Evolutionary conservation across 2,329 filamentous ascomycete genomes (phyloP).

Genomic region (Myriosclerotinia scirpicola): DNA sequence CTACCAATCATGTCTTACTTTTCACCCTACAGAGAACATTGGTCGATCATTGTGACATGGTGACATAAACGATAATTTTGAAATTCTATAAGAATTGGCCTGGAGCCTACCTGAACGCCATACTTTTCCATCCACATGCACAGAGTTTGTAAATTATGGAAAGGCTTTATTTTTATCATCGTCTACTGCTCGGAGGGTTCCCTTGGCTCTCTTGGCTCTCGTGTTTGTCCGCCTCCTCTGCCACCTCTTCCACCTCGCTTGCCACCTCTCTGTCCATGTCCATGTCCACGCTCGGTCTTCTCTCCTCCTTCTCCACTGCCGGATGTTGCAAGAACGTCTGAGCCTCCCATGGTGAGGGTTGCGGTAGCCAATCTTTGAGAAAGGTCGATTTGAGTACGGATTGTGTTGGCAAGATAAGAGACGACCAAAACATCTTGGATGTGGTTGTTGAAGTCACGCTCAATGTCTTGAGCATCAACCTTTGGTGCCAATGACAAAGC

Average conservation of each 20-base stretch:
- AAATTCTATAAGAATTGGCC: slow-evolving; percentile 36
- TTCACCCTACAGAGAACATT: background rate
- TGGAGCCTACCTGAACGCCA: slow-evolving; percentile 50
- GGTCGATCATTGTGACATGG: slow-evolving; percentile 34
- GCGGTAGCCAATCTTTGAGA: slow-evolving; percentile 91
- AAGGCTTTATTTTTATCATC: slow-evolving; percentile 28
- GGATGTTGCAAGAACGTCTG: slow-evolving; percentile 42
- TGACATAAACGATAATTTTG: slow-evolving; percentile 20
- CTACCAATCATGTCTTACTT: background rate
- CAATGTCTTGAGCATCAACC: slow-evolving; percentile 85
- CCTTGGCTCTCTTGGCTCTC: slow-evolving; percentile 53
- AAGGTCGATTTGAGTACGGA: slow-evolving; percentile 97
- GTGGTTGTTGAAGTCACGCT: slow-evolving; percentile 99
- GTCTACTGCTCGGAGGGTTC: slow-evolving; percentile 22
- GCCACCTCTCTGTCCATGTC: slow-evolving; percentile 45
- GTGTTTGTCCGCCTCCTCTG: slow-evolving; percentile 49
- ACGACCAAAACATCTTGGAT: slow-evolving; percentile 98
- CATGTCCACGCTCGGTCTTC: slow-evolving; percentile 47
- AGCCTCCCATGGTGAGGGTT: slow-evolving; percentile 58
- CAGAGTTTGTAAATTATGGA: slow-evolving; percentile 32
- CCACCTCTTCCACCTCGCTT: slow-evolving; percentile 52
- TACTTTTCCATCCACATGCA: slow-evolving; percentile 42
- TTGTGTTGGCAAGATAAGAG: slow-evolving; percentile 97
- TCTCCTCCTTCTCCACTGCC: slow-evolving; percentile 50
- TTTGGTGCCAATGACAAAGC: slow-evolving; percentile 91